phyloP scores from a whole-genome alignment of 208 protist species.

The Crithidia acanthocephali region DNA sequence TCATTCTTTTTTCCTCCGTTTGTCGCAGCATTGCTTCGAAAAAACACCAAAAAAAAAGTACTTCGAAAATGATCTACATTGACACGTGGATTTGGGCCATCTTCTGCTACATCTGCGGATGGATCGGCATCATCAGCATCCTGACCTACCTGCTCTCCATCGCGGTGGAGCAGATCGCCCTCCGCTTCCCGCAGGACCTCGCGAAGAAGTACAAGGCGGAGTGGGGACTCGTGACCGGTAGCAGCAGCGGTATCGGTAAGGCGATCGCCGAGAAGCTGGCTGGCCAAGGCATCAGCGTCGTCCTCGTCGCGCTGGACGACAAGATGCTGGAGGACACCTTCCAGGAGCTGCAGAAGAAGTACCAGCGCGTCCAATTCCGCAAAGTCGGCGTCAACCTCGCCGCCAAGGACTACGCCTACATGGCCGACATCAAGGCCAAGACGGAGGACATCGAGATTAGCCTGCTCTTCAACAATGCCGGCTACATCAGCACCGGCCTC shows the following conservation, averaged over 20 bases:
- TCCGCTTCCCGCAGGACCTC: constrained; percentile 76
- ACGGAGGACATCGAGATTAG: constrained; percentile 77
- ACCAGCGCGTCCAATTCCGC: constrained; percentile 77
- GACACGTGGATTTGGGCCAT: constrained; percentile 57
- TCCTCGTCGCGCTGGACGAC: constrained; percentile 91
- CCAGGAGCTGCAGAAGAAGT: constrained; percentile 75
- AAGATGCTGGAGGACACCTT: constrained; percentile 84
- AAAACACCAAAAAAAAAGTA: constrained; percentile 16
- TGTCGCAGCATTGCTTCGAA: constrained; percentile 13
- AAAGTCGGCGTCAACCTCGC: constrained; percentile 90
- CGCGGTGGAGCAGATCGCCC: constrained; percentile 54
- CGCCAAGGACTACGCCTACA: constrained; percentile 71
- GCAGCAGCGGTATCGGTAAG: constrained; percentile 95
- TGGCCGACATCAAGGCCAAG: constrained; percentile 65
- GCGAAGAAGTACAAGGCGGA: constrained; percentile 80
- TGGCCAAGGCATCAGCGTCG: constrained; percentile 88
- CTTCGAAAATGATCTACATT: constrained; percentile 67
- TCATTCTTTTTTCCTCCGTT: neutral
- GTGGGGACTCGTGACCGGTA: constrained; percentile 94
- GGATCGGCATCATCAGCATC: constrained; percentile 82
- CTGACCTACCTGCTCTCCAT: constrained; percentile 64
- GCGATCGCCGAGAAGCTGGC: constrained; percentile 95
- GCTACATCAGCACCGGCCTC: constrained; percentile 93
- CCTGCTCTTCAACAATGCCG: constrained; percentile 95
- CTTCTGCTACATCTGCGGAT: constrained; percentile 64